These are phyloP conservation scores for Volutella citrinella DNA, from an alignment of 2,329 filamentous ascomycete species.

Conservation along the genomic window DNA sequence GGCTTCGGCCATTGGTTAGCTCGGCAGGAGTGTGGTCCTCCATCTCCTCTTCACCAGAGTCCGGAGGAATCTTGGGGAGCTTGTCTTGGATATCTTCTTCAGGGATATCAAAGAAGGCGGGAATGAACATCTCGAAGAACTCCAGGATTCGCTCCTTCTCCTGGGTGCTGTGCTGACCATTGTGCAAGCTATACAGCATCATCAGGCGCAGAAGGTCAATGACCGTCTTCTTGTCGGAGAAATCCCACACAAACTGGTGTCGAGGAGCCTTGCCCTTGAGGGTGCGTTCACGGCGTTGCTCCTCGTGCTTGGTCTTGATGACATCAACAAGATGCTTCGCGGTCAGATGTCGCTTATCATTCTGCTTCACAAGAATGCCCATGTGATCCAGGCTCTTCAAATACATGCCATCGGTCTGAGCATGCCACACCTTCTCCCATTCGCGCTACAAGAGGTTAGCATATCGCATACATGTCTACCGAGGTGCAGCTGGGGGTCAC, in stretches of 20 bases:
- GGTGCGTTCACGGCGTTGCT: slow-evolving; percentile 72
- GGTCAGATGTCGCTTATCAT: slow-evolving; percentile 88
- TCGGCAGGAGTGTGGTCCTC: slow-evolving; percentile 71
- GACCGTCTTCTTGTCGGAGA: slow-evolving; percentile 68
- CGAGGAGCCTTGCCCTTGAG: slow-evolving; percentile 59
- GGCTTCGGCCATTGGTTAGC: slow-evolving; percentile 63
- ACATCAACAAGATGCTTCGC: slow-evolving; percentile 87
- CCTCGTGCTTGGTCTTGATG: slow-evolving; percentile 89
- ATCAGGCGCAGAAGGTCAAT: slow-evolving; percentile 60
- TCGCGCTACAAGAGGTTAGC: slow-evolving; percentile 60
- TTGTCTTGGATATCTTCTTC: slow-evolving; percentile 66
- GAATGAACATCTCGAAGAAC: slow-evolving; percentile 75
- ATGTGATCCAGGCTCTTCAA: slow-evolving; percentile 97
- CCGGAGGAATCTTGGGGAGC: slow-evolving; percentile 66
- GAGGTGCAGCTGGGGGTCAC: not conserved
- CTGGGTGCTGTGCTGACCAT: slow-evolving; percentile 66
- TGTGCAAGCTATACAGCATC: slow-evolving; percentile 63
- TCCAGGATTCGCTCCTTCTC: slow-evolving; percentile 73
- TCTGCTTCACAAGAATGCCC: slow-evolving; percentile 82
- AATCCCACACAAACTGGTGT: slow-evolving; percentile 73
- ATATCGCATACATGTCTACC: too few species aligned
- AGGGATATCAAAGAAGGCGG: slow-evolving; percentile 72
- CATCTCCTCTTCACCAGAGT: slow-evolving; percentile 73
- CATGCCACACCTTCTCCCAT: slow-evolving; percentile 98
- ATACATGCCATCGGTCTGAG: slow-evolving; percentile 92